phyloP scores from a whole-genome alignment of 176 grass and related monocot genomes.

The Juncus inflexus region DNA sequence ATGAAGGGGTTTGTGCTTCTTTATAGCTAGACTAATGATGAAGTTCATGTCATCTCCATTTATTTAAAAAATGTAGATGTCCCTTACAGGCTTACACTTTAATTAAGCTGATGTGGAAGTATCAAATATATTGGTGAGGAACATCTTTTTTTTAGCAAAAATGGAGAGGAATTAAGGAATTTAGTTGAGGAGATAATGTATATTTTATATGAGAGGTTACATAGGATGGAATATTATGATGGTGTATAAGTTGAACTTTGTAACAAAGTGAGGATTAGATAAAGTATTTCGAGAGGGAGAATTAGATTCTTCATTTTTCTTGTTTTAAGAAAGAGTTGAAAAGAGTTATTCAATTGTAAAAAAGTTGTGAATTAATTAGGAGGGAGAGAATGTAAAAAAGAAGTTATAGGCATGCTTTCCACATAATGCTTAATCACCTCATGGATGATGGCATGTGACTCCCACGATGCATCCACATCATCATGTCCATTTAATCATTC shows the following conservation, averaged over 20 bases:
- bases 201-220: constrained; percentile 9
- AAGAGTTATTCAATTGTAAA: neutral
- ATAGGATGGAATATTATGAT: constrained; percentile 32
- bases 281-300: constrained; percentile 10
- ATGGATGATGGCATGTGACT: constrained; percentile 23
- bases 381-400: neutral
- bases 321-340: constrained; percentile 6
- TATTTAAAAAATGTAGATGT: constrained; percentile 9
- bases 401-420: constrained; percentile 18
- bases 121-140: neutral
- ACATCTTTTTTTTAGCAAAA: neutral
- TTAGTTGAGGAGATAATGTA: neutral
- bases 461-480: constrained; percentile 12
- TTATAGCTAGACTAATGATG: constrained; percentile 12
- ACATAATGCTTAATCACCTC: constrained; percentile 23
- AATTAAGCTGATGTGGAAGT: too few relatives aligned
- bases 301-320: constrained; percentile 21
- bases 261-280: constrained; percentile 13
- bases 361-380: neutral
- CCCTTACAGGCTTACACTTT: neutral
- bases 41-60: constrained; percentile 15
- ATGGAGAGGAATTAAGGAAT: constrained; percentile 11
- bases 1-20: neutral
- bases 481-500: neutral
- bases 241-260: constrained; percentile 19